Conservation (phyloP, 805 yeast genomes). For the Barnettozyma populi region DNA sequence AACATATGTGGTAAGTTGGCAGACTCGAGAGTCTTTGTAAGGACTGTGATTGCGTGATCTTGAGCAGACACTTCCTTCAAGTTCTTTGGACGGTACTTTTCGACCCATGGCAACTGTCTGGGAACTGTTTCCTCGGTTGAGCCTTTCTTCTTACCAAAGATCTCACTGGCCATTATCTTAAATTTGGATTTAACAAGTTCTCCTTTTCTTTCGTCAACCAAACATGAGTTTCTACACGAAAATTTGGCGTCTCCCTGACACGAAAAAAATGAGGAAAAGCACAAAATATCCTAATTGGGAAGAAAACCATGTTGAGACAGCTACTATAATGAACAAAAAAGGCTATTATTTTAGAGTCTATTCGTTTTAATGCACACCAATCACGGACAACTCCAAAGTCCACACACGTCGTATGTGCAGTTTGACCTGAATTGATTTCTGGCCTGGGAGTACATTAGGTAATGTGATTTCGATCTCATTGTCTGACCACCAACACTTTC, state of each 20-base stretch:
- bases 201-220: no score
- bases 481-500: slow-evolving; percentile 98
- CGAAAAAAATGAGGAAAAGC: neutral
- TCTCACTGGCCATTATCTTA: slow-evolving; percentile 10
- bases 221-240: no score
- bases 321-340: neutral
- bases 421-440: slow-evolving; percentile 41
- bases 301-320: neutral
- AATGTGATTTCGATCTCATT: slow-evolving; percentile 43
- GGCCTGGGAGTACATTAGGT: slow-evolving; percentile 27
- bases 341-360: neutral
- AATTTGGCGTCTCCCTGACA: neutral
- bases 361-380: slow-evolving; percentile 57
- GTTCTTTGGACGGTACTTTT: slow-evolving; percentile 85
- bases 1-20: slow-evolving; percentile 89
- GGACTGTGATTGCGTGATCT: slow-evolving; percentile 78
- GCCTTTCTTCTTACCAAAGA: slow-evolving; percentile 24
- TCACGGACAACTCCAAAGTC: slow-evolving; percentile 89
- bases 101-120: slow-evolving; percentile 77
- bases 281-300: neutral
- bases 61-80: slow-evolving; percentile 89
- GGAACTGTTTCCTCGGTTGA: slow-evolving; percentile 18
- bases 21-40: slow-evolving; percentile 70
- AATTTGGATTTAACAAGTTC: neutral
- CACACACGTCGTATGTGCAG: slow-evolving; percentile 91